phyloP scores from a whole-genome alignment of 352 stramenopile species.

The Halophytophthora batemanensis region DNA sequence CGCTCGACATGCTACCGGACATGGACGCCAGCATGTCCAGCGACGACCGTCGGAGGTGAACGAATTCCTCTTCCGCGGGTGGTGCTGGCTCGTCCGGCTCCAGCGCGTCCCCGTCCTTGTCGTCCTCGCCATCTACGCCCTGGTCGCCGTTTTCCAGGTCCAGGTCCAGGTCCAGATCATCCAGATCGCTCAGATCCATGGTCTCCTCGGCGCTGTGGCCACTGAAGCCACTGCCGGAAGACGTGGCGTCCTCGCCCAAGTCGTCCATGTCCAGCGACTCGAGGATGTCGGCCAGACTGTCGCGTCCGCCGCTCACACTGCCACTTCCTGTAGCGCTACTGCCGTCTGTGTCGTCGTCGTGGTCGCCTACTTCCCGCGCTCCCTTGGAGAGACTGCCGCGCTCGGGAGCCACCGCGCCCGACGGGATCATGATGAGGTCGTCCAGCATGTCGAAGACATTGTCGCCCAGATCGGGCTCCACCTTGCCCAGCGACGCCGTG shows the following conservation, averaged over 20 bases:
- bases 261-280: slow-evolving; percentile 85
- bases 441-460: slow-evolving; percentile 89
- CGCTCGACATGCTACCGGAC: slow-evolving; percentile 53
- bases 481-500: slow-evolving; percentile 57
- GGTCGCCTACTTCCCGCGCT: slow-evolving; percentile 34
- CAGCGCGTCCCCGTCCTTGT: too few species aligned
- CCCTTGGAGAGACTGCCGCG: slow-evolving; percentile 65
- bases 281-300: slow-evolving; percentile 80
- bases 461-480: slow-evolving; percentile 78
- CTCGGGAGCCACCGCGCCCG: slow-evolving; percentile 43
- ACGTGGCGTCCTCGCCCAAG: slow-evolving; percentile 42
- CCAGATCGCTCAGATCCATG: slow-evolving; percentile 59
- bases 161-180: slow-evolving; percentile 41
- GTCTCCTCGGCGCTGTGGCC: slow-evolving; percentile 39
- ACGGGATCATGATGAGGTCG: slow-evolving; percentile 84
- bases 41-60: slow-evolving; percentile 63
- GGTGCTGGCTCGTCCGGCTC: slow-evolving; percentile 62
- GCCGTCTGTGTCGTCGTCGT: slow-evolving; percentile 29
- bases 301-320: slow-evolving; percentile 38
- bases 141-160: slow-evolving; percentile 54
- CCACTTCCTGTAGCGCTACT: slow-evolving; percentile 20
- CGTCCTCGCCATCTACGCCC: slow-evolving; percentile 29
- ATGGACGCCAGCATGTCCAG: slow-evolving; percentile 72
- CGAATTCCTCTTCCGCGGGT: slow-evolving; percentile 56
- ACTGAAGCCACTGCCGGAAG: slow-evolving; percentile 24